Conservation (phyloP, 2,329 filamentous ascomycete species). For the Xylaria sp. region DNA sequence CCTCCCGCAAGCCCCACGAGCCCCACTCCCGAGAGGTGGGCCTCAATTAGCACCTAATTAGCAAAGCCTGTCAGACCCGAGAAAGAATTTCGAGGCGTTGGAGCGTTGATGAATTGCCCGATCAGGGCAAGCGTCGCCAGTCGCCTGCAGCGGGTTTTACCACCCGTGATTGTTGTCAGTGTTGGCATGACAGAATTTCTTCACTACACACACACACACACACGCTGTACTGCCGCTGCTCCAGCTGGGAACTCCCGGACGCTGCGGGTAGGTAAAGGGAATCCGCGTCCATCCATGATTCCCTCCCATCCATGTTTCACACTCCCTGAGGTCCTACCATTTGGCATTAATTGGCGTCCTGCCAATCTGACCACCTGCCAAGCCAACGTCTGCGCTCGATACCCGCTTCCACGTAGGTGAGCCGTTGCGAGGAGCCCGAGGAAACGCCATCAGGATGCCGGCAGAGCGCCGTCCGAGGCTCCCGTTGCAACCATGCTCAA, state of each 20-base stretch:
- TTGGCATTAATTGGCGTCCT: not conserved
- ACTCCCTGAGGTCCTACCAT: not conserved
- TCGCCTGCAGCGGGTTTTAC: constrained; percentile 1
- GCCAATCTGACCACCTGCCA: not conserved
- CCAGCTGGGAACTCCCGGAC: too few relatives aligned
- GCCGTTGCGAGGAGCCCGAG: not conserved
- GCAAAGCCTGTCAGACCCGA: constrained; percentile 17
- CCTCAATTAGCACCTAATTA: constrained; percentile 8
- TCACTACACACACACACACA: not conserved
- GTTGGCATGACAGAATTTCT: not conserved
- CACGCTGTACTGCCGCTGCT: too few relatives aligned
- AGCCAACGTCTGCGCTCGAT: not conserved
- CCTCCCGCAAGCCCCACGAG: too few relatives aligned
- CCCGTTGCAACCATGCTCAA: not conserved
- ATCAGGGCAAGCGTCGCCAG: constrained; percentile 2
- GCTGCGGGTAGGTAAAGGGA: too few relatives aligned
- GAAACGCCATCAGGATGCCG: not conserved
- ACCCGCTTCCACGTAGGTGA: not conserved
- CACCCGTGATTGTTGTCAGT: constrained; percentile 5
- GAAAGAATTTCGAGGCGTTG: constrained; percentile 18
- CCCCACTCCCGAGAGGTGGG: not conserved
- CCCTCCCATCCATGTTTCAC: not conserved
- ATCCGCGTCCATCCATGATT: too few relatives aligned
- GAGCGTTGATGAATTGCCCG: not conserved
- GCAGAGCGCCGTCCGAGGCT: not conserved